Percentiles rank a stretch among this genome's conserved stretches.
Evolutionary conservation across 2,329 filamentous ascomycete species (phyloP).

Genomic region (Aspergillus fijiensis): DNA sequence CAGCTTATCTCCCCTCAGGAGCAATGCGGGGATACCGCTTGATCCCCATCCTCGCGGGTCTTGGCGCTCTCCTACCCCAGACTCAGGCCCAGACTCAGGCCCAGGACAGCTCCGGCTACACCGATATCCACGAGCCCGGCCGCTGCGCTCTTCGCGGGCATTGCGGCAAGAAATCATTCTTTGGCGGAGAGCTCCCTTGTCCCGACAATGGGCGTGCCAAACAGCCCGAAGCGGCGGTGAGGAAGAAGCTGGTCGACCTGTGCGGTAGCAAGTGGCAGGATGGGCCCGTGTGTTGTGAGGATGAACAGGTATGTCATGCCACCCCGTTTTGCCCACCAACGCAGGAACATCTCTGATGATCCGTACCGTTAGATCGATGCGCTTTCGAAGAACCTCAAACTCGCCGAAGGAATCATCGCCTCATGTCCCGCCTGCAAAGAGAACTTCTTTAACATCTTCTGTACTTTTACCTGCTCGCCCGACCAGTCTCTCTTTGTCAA

Average conservation of each 20-base stretch:
- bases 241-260: constrained; percentile 75
- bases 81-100: constrained; percentile 28
- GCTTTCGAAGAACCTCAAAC: constrained; percentile 79
- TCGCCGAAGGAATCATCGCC: constrained; percentile 83
- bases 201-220: constrained; percentile 83
- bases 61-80: constrained; percentile 28
- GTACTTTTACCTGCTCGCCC: constrained; percentile 96
- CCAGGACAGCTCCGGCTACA: constrained; percentile 26
- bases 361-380: constrained; percentile 62
- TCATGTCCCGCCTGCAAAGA: constrained; percentile 95
- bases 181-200: constrained; percentile 86
- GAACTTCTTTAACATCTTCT: constrained; percentile 98
- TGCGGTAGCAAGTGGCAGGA: constrained; percentile 86
- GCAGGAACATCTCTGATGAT: neutral
- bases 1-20: constrained; percentile 7
- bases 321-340: constrained; percentile 5
- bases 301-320: constrained; percentile 62
- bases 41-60: constrained; percentile 26
- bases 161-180: constrained; percentile 87
- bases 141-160: constrained; percentile 88
- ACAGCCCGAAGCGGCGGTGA: constrained; percentile 68
- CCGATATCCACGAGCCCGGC: constrained; percentile 73
- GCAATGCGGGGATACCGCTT: constrained; percentile 35
- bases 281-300: constrained; percentile 79
- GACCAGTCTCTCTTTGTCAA: constrained; percentile 96